Conservation (phyloP, 108 stramenopile genomes). For the Cylindrotheca closterium region DNA sequence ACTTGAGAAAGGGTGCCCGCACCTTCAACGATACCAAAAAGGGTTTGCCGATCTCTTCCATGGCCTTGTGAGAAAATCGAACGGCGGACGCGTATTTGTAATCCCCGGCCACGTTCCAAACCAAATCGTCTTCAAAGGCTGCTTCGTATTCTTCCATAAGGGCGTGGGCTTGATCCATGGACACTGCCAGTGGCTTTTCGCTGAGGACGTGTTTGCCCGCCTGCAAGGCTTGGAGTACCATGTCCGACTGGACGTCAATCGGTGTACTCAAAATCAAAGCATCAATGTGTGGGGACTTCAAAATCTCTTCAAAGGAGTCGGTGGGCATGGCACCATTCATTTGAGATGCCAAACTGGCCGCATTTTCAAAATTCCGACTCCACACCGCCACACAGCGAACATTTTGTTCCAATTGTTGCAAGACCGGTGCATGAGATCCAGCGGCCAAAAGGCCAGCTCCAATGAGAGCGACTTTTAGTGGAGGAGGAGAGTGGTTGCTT, state of each 20-base stretch:
- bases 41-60: background rate
- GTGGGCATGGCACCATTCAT: background rate
- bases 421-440: constrained; percentile 6
- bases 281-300: constrained; percentile 4
- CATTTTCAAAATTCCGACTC: constrained; percentile 6
- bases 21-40: constrained; percentile 1
- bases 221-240: constrained; percentile 1
- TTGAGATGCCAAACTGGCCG: background rate
- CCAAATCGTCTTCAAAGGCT: background rate
- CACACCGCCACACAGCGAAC: constrained; percentile 13
- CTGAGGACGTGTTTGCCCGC: constrained; percentile 14
- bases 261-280: constrained; percentile 11
- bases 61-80: background rate
- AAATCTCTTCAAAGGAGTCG: background rate
- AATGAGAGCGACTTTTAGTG: constrained; percentile 9
- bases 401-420: background rate
- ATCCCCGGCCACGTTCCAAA: constrained; percentile 17
- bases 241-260: constrained; percentile 13
- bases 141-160: constrained; percentile 4
- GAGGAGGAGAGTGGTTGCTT: background rate
- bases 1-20: background rate
- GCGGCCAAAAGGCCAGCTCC: constrained; percentile 23
- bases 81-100: constrained; percentile 17
- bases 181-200: constrained; percentile 12
- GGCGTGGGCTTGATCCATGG: background rate